phyloP scores from a whole-genome alignment of 2,329 filamentous ascomycete species.

The Dactylellina sp. region DNA sequence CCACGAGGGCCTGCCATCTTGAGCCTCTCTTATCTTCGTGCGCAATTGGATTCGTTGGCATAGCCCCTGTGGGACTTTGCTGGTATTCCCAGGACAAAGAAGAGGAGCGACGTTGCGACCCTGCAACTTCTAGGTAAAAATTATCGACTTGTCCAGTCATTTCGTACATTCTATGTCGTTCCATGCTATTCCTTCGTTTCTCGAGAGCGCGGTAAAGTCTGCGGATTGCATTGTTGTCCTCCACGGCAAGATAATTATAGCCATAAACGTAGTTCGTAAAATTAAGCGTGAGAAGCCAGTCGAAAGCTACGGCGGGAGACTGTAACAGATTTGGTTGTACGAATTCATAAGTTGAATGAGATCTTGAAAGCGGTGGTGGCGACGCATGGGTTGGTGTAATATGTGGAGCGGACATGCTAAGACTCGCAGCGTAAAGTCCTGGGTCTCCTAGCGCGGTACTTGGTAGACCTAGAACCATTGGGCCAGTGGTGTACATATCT shows the following conservation, averaged over 20 bases:
- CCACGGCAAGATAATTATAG: conserved; percentile 49
- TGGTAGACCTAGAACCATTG: conserved; percentile 46
- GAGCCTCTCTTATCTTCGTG: conserved; percentile 49
- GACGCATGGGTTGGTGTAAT: conserved; percentile 40
- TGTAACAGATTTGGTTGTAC: conserved; percentile 52
- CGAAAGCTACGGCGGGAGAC: conserved; percentile 37
- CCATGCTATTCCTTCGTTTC: conserved; percentile 46
- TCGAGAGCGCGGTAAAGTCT: conserved; percentile 45
- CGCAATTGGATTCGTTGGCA: conserved; percentile 54
- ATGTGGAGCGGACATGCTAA: conserved; percentile 51
- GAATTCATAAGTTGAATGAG: conserved; percentile 44
- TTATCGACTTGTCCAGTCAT: conserved; percentile 51
- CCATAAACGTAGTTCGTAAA: conserved; percentile 54
- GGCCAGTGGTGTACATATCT: conserved; percentile 48
- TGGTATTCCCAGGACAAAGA: conserved; percentile 37
- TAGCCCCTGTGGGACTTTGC: conserved; percentile 29
- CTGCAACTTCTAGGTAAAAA: conserved; percentile 46
- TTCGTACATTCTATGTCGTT: conserved; percentile 45
- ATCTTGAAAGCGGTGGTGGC: conserved; percentile 43
- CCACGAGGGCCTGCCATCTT: conserved; percentile 49
- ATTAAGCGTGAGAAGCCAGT: conserved; percentile 47
- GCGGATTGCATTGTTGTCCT: conserved; percentile 48
- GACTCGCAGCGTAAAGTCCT: conserved; percentile 46
- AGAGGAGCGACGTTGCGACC: conserved; percentile 32
- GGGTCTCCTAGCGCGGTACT: conserved; percentile 51